These are phyloP conservation scores for Apiospora arundinis DNA, from an alignment of 2,329 filamentous ascomycete species.

Conservation along the genomic window DNA sequence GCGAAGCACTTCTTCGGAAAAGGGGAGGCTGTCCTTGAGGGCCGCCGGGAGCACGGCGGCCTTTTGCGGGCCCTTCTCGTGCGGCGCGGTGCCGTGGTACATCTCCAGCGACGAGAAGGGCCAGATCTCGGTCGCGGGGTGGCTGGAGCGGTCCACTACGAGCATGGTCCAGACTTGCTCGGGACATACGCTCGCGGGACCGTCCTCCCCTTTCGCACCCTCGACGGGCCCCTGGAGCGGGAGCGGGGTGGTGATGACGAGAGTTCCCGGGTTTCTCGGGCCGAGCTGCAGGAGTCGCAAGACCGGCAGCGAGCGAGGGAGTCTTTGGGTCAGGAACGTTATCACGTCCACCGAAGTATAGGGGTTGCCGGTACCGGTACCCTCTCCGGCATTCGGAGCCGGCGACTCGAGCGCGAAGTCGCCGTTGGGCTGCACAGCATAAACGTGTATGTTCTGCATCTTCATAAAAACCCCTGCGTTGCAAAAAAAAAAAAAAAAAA, in stretches of 20 bases:
- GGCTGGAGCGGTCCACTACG: slow-evolving; percentile 14
- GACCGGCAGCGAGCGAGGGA: slow-evolving; percentile 17
- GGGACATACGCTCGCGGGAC: neutral
- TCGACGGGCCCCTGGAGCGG: neutral
- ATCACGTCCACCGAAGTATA: slow-evolving; percentile 18
- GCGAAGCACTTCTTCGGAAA: neutral
- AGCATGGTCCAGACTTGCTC: slow-evolving; percentile 8
- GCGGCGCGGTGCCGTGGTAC: slow-evolving; percentile 12
- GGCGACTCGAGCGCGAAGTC: neutral
- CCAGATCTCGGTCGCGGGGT: slow-evolving; percentile 21
- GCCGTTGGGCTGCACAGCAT: slow-evolving; percentile 17
- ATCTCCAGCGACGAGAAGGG: slow-evolving; percentile 20
- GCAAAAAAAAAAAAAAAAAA: no score
- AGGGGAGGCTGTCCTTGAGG: neutral
- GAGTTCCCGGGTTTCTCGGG: neutral
- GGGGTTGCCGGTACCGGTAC: neutral
- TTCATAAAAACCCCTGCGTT: no score
- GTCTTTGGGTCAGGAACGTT: slow-evolving; percentile 13
- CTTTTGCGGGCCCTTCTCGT: slow-evolving; percentile 13
- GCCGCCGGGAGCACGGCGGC: neutral
- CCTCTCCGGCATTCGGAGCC: neutral
- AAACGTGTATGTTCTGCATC: neutral
- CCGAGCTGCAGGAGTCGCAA: slow-evolving; percentile 2
- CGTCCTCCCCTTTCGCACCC: neutral
- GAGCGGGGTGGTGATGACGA: slow-evolving; percentile 20